Evolutionary conservation across 2,329 filamentous ascomycete genomes (phyloP), one percentile per base, ranked within the genome.

Genomic region (Penicillium fuscoglaucum): DNA sequence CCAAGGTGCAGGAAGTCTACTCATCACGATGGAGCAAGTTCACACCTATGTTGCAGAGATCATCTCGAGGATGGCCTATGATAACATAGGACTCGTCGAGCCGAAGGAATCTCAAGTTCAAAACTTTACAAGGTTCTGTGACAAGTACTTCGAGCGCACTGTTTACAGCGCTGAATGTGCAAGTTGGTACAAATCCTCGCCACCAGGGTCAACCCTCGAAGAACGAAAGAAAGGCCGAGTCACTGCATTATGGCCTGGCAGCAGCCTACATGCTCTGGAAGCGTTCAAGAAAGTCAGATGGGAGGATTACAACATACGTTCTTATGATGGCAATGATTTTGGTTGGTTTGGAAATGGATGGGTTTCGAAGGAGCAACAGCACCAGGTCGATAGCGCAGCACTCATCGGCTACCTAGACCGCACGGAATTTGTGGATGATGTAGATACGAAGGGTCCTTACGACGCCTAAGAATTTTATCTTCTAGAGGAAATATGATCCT

Each of bases 281-380:
- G 60, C 73, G 33, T 58, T 77, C 19, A 66, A 71, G 12, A 68
- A 72, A 3, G 73, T 81, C 7, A 67, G 80, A 19, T 75, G 72
- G 6, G 80, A 83, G 63, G 80, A 83, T 61, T 82, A 79, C 57
- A 72, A 81, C 3, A 74, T 80, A 52, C 67, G 64, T 37, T 78
- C 80, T 55, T 69, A 72, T 33, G 76, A 74, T 24, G 64, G 64
- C 19, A 82, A 82, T 62, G 72, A 76, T 6, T 82, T 79, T 64
- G 63, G 75, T 21, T 82, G 80, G 66, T 78, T 82, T 75, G 80
- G 79, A 1, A 80, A 81, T 66, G 80, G 80, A 1, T 77, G 77
- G 63, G 77, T 77, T 1, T 48, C 48, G 9, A 66, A 61, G 4
- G 68, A 70, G 60, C 21, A 60, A 29, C 47, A 37, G 15, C 33